A percentile compares a stretch with the other conserved stretches of the same genome.
These are phyloP conservation scores for Serendipita sp. DNA, from an alignment of 768 basidiomycete genomes.

Conservation along the genomic window DNA sequence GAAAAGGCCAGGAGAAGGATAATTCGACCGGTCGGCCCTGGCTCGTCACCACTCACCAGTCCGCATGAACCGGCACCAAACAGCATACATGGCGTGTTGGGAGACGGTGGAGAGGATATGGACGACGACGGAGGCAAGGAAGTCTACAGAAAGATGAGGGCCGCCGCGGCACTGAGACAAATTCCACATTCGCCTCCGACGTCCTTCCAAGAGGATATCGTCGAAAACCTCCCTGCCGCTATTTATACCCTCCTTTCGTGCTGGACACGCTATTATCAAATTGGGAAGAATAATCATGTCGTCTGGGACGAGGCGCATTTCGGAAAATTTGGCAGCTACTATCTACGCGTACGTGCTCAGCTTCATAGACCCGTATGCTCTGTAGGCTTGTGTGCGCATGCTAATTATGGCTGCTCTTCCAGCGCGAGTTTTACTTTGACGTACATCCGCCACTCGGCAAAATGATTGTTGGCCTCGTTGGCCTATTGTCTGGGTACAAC, in stretches of 20 bases:
- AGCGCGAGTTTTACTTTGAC: slow-evolving; percentile 98
- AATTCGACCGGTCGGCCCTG: slow-evolving; percentile 17
- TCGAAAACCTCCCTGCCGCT: slow-evolving; percentile 56
- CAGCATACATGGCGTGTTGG: slow-evolving; percentile 3
- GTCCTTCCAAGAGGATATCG: slow-evolving; percentile 50
- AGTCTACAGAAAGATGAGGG: slow-evolving; percentile 32
- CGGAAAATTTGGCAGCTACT: slow-evolving; percentile 96
- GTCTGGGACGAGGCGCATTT: slow-evolving; percentile 99
- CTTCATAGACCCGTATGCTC: too few species aligned
- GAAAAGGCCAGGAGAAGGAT: slow-evolving; percentile 34
- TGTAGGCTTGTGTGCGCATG: background rate
- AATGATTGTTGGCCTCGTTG: slow-evolving; percentile 94
- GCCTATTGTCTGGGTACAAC: slow-evolving; percentile 79
- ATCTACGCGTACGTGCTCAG: slow-evolving; percentile 24
- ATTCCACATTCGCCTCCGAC: slow-evolving; percentile 46
- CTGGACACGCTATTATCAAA: slow-evolving; percentile 88
- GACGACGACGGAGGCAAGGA: slow-evolving; percentile 56
- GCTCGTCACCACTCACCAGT: slow-evolving; percentile 4
- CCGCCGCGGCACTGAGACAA: slow-evolving; percentile 46
- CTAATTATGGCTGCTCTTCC: slow-evolving; percentile 27
- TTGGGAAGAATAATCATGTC: slow-evolving; percentile 71
- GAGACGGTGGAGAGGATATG: slow-evolving; percentile 21
- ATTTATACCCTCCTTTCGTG: slow-evolving; percentile 88
- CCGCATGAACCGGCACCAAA: background rate
- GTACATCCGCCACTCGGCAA: slow-evolving; percentile 98